Conservation (phyloP, 2,329 filamentous ascomycete species). For the Exophiala sideris region DNA sequence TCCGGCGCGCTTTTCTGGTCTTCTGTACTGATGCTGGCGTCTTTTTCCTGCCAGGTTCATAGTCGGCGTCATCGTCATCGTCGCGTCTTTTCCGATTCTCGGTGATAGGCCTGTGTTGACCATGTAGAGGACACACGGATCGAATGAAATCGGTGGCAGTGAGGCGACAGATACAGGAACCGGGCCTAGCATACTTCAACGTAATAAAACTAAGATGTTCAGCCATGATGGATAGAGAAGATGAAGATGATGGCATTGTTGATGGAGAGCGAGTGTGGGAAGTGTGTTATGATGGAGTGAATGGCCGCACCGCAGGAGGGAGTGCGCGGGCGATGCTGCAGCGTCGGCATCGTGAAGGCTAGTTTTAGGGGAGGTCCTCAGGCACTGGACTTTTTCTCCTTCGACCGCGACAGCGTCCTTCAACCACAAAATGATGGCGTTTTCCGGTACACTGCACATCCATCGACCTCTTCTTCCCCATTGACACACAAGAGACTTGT, state of each 20-base stretch:
- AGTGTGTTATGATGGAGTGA: background rate
- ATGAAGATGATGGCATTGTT: background rate
- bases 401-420: too few species aligned
- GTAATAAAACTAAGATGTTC: slow-evolving; percentile 4
- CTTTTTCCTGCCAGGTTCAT: background rate
- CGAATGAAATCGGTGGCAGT: background rate
- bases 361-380: too few species aligned
- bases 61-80: background rate
- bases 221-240: background rate
- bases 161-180: slow-evolving; percentile 8
- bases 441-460: too few species aligned
- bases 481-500: too few species aligned
- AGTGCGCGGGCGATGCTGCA: background rate
- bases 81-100: background rate
- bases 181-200: slow-evolving; percentile 1
- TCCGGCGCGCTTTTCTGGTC: too few species aligned
- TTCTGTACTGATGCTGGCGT: background rate
- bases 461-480: too few species aligned
- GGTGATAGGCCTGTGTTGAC: slow-evolving; percentile 1
- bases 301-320: background rate
- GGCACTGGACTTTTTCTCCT: too few species aligned
- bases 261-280: background rate
- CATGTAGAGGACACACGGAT: slow-evolving; percentile 13
- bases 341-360: background rate
- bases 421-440: too few species aligned